Conservation (phyloP, 805 yeast species). For the Dipodascopsis uninucleata region DNA sequence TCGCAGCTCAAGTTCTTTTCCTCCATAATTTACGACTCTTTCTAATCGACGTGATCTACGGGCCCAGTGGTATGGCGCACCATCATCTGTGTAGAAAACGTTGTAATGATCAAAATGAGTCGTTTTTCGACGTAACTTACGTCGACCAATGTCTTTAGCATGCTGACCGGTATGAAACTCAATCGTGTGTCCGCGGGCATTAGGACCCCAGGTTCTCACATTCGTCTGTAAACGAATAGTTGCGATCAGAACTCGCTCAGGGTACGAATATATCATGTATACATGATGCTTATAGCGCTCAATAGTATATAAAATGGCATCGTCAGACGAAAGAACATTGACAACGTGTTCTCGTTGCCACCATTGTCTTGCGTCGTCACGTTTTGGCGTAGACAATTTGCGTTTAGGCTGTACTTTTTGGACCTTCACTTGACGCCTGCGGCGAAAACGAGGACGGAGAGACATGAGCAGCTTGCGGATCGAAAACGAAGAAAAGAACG, state of each 20-base stretch:
- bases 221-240: slow-evolving; percentile 15
- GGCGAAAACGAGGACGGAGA: too few relatives aligned
- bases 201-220: slow-evolving; percentile 12
- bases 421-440: too few relatives aligned
- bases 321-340: slow-evolving; percentile 7
- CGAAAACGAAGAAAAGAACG: too few relatives aligned
- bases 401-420: too few relatives aligned
- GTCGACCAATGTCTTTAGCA: background rate
- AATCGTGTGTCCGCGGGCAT: slow-evolving; percentile 14
- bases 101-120: slow-evolving; percentile 41
- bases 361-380: too few relatives aligned
- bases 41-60: slow-evolving; percentile 51
- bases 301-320: slow-evolving; percentile 15
- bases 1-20: slow-evolving; percentile 53
- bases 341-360: slow-evolving; percentile 25
- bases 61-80: slow-evolving; percentile 55
- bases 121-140: slow-evolving; percentile 17
- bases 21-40: slow-evolving; percentile 51
- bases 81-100: slow-evolving; percentile 51
- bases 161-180: slow-evolving; percentile 11
- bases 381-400: too few relatives aligned
- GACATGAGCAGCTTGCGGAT: too few relatives aligned
- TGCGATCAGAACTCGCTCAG: slow-evolving; percentile 17
- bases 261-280: slow-evolving; percentile 19
- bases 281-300: slow-evolving; percentile 14